Evolutionary conservation across 352 stramenopile genomes (phyloP).

Genomic region (Phytophthora podocarpi): DNA sequence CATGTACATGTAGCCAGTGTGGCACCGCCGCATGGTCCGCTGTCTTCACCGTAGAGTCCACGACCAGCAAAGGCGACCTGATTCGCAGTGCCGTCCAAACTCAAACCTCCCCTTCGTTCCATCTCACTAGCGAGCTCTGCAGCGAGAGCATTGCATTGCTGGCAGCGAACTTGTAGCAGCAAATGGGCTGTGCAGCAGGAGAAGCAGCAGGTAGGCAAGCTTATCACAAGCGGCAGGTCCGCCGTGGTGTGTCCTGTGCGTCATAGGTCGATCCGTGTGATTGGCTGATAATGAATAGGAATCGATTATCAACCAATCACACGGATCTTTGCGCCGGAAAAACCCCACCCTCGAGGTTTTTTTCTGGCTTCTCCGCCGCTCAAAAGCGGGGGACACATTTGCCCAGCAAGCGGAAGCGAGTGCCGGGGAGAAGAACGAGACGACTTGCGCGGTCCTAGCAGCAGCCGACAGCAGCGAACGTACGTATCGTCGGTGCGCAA

Average conservation of each 20-base stretch:
- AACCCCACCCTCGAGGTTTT: slow-evolving; percentile 34
- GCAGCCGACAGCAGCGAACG: slow-evolving; percentile 17
- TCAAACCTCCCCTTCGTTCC: too few species aligned
- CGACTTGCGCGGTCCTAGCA: slow-evolving; percentile 6
- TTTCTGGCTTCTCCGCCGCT: slow-evolving; percentile 24
- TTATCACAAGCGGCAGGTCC: slow-evolving; percentile 6
- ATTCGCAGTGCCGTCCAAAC: slow-evolving; percentile 5
- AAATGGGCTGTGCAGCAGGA: background rate
- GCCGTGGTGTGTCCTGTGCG: slow-evolving; percentile 2
- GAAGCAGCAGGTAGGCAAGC: background rate
- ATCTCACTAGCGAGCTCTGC: background rate
- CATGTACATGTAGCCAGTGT: too few species aligned
- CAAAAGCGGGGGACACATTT: slow-evolving; percentile 30
- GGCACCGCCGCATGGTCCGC: too few species aligned
- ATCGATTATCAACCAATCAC: background rate
- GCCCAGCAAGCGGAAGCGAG: slow-evolving; percentile 24
- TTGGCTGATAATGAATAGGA: background rate
- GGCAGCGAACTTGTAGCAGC: too few species aligned
- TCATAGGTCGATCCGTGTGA: background rate
- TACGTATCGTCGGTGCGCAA: slow-evolving; percentile 5
- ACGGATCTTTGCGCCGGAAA: background rate
- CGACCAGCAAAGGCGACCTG: slow-evolving; percentile 7
- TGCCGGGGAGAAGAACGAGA: slow-evolving; percentile 23
- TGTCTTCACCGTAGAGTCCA: slow-evolving; percentile 2
- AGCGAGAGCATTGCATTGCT: background rate